Evolutionary conservation across 2,329 filamentous ascomycete species (phyloP), one percentile per base, ranked within the genome.

Genomic region (Exophiala lecanii-corni): DNA sequence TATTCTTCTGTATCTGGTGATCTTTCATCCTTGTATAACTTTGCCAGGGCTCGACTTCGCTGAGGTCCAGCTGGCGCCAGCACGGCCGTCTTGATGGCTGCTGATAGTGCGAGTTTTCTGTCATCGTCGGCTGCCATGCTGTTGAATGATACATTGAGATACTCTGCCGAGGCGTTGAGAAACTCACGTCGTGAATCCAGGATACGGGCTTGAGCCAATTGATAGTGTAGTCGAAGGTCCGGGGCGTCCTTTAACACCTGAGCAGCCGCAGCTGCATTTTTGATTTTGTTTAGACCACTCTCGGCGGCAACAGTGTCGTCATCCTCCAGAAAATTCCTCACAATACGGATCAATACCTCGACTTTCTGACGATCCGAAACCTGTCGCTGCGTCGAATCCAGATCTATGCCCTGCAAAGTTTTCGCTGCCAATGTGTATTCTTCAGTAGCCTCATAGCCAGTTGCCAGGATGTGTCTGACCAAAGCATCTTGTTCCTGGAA

Each of bases 21-120:
- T 20, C 92, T 79, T 54, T 97, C 92, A 64, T 98, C 92, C 65
- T 94, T 95, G 76, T 95, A 95, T 10, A 98, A 72, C 40, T 85
- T 82, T 3, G 81, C 87, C 13, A 98, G 76, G 32, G 83, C 81
- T 35, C 86, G 80, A 50, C 84, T 88, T 41, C 92, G 81, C 58
- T 82, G 75, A 1, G 92, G 92, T 0, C 92, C 92, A 0, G 92
- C 92, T 2, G 91, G 91, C 0, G 89, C 89, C 2, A 98, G 78
- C 32, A 98, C 85, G 31, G 89, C 91, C 62, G 91, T 97, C 55
- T 88, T 88, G 57, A 96, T 87, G 34, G 91, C 86, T 62, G 89
- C 88, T 55, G 80, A 80, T 4, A 98, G 78, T 3, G 89, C 89
- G 57, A 86, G 82, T 49, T 94, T 70, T 30, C 89, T 80, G 66